Conservation (phyloP, 2,329 filamentous ascomycete genomes). For the Ophioceras dolichostomum region DNA sequence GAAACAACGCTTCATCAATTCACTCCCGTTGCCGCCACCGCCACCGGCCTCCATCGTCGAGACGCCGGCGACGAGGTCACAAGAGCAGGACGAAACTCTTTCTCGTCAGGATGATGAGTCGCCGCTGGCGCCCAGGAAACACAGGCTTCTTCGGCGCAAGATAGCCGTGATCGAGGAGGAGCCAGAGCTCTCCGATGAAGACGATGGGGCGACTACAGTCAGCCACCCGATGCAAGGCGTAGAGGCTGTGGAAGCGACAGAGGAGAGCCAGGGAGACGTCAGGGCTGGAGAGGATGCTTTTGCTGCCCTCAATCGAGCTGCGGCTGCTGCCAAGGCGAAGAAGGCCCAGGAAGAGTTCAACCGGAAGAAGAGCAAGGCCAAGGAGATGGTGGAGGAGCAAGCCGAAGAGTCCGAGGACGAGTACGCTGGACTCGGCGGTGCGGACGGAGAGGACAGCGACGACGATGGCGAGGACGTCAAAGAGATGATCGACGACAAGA, state of each 20-base stretch:
- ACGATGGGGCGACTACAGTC: slow-evolving; percentile 10
- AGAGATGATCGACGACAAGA: slow-evolving; percentile 84
- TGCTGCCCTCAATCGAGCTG: slow-evolving; percentile 20
- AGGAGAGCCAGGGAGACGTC: too few relatives aligned
- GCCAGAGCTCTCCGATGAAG: too few relatives aligned
- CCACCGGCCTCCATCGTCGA: slow-evolving; percentile 18
- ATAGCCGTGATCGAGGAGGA: slow-evolving; percentile 31
- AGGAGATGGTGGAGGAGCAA: slow-evolving; percentile 80
- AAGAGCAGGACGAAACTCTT: too few relatives aligned
- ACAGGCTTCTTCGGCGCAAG: slow-evolving; percentile 33
- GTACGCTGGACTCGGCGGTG: slow-evolving; percentile 86
- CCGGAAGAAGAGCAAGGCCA: slow-evolving; percentile 78
- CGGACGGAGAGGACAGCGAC: slow-evolving; percentile 73
- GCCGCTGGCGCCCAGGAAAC: slow-evolving; percentile 50
- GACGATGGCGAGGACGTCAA: slow-evolving; percentile 62
- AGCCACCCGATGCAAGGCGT: too few relatives aligned
- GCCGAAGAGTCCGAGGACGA: slow-evolving; percentile 97
- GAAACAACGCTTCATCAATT: slow-evolving; percentile 50
- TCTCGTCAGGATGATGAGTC: too few relatives aligned
- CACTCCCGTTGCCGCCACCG: slow-evolving; percentile 10
- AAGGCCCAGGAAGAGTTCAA: slow-evolving; percentile 48
- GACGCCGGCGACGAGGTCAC: too few relatives aligned
- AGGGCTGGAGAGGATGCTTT: slow-evolving; percentile 5
- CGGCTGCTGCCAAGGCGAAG: too few relatives aligned
- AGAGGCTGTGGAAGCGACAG: too few relatives aligned